Percentiles rank a stretch among this genome's conserved stretches.
These are phyloP conservation scores for Entomortierella parvispora DNA, from an alignment of 192 early-diverging fungal species.

Conservation along the genomic window DNA sequence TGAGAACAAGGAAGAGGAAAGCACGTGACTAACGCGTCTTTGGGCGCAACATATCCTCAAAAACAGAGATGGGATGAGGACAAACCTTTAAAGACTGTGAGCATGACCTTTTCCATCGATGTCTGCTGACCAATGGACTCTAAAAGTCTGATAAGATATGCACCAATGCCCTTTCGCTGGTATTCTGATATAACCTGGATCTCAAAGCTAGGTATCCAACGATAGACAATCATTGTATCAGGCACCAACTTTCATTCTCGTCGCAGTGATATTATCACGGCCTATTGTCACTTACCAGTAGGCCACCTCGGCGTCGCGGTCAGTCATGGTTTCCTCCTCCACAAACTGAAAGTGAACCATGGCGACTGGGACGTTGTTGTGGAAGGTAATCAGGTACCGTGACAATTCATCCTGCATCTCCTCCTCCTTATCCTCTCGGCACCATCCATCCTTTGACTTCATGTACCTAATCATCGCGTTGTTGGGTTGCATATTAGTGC, in stretches of 20 bases:
- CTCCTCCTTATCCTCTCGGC: slow-evolving; percentile 59
- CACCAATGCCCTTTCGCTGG: slow-evolving; percentile 64
- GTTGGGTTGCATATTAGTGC: not conserved
- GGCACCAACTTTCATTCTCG: not conserved
- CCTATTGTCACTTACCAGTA: slow-evolving; percentile 67
- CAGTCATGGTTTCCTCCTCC: slow-evolving; percentile 71
- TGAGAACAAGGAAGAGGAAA: not conserved
- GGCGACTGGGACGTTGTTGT: slow-evolving; percentile 30
- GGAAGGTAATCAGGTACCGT: slow-evolving; percentile 64
- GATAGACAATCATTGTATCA: not conserved
- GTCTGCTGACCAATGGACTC: slow-evolving; percentile 61
- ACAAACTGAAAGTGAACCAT: slow-evolving; percentile 71
- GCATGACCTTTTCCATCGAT: slow-evolving; percentile 71
- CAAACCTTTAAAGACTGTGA: slow-evolving; percentile 79
- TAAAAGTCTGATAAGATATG: slow-evolving; percentile 62
- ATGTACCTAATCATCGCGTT: slow-evolving; percentile 55
- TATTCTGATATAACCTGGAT: slow-evolving; percentile 62
- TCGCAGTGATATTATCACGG: not conserved
- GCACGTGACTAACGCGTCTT: not conserved
- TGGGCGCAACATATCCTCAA: too few relatives aligned
- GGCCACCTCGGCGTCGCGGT: slow-evolving; percentile 60
- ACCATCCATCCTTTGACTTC: slow-evolving; percentile 75
- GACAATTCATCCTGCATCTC: slow-evolving; percentile 68
- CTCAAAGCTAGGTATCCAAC: slow-evolving; percentile 62
- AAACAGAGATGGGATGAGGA: too few relatives aligned